Base-by-base conservation (phyloP, 2,329 filamentous ascomycete species). In the Taxawa tesnikishii region DNA sequence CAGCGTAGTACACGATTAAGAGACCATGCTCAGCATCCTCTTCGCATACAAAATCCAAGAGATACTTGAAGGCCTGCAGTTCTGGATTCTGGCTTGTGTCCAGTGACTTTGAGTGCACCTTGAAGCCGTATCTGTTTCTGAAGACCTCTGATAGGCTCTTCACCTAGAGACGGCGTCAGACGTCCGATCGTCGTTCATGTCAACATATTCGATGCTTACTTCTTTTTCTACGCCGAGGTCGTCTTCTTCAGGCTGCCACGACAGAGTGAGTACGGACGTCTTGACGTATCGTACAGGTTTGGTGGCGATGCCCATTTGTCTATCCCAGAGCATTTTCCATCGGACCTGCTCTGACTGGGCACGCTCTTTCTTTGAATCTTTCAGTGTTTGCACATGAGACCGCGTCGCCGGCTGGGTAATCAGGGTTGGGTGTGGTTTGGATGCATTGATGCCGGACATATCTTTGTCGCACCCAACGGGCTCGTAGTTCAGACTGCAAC, bases 1-100 rank as follows among this genome's bases (percentile, higher is more conserved):
- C 48, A 11, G 45, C 48, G 34, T 50, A 51, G 24, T 51, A 50
- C 1, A 51, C 43, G 7, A 51, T 44, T 4, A 52, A 31, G 4
- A 52, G 29, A 8, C 42, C 43, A 10, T 36, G 31, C 4, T 36
- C 37, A 7, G 27, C 35, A 25, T 49, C 41, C 24, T 48, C 31
- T 3, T 36, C 29, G 8, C 18, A 9, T 4, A 47, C 43, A 19
- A 46, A 51, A 9, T 34, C 29, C 6, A 38, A 27, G 6, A 51
- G 34, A 19, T 37, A 32, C 3, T 28, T 31, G 6, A 43, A 41
- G 4, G 46, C 26, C 17, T 44, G 43, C 1, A 39, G 6, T 17
- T 44, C 39, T 10, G 40, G 17, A 15, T 12, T 18, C 15, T 32
- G 31, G 9, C 13, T 17, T 16, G 14, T 4, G 13, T 26, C 15